Percentiles rank a stretch among this genome's conserved stretches.
phyloP scores from a whole-genome alignment of 2,329 filamentous ascomycete genomes.

The Ceratocystis lukuohia region DNA sequence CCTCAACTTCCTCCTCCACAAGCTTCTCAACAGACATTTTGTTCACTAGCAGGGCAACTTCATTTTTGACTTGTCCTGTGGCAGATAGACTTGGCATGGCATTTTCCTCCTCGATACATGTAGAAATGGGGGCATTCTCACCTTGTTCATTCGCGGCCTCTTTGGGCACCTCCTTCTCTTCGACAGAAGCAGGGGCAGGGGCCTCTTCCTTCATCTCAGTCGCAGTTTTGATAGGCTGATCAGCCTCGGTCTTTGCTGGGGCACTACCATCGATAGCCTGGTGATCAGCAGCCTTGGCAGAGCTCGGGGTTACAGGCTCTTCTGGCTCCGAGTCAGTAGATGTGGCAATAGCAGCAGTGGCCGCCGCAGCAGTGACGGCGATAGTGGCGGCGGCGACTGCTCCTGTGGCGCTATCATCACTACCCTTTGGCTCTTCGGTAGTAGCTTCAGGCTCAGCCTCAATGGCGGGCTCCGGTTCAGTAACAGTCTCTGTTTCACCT shows the following conservation, averaged over 20 bases:
- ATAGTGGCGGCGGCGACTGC: neutral
- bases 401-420: neutral
- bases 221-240: neutral
- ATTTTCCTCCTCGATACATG: constrained; percentile 6
- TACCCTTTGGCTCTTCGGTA: neutral
- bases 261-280: neutral
- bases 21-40: constrained; percentile 5
- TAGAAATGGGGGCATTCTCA: constrained; percentile 9
- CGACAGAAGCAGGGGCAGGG: neutral
- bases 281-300: neutral
- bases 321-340: constrained; percentile 6
- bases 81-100: constrained; percentile 8
- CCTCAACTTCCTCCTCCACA: constrained; percentile 7
- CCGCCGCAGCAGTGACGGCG: neutral
- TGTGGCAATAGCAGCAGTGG: neutral
- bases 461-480: neutral
- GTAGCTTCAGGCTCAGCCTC: neutral
- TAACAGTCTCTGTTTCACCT: neutral
- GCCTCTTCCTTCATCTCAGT: neutral
- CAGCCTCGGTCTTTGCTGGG: neutral
- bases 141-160: constrained; percentile 8
- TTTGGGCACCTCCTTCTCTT: neutral
- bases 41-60: constrained; percentile 10
- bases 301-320: neutral
- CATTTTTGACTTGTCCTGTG: neutral